Evolutionary conservation across 306 rosid genomes (phyloP).

Genomic region (Cicer yamashitae): DNA sequence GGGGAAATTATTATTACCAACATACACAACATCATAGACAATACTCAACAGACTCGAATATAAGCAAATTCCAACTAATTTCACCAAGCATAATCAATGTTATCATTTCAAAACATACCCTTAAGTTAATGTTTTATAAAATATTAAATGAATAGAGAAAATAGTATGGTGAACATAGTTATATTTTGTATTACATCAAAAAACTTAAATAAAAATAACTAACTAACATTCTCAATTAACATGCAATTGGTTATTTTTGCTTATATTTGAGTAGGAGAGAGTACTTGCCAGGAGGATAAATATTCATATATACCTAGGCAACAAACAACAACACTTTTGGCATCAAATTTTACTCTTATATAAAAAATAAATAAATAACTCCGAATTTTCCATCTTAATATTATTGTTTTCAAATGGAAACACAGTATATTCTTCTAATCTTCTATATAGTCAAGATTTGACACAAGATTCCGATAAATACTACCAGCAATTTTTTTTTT

Average conservation of each 20-base stretch:
- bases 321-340: not conserved
- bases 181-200: too few relatives aligned
- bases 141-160: too few relatives aligned
- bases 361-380: not conserved
- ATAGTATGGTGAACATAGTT: too few relatives aligned
- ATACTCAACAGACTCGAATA: not conserved
- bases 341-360: conserved; percentile 21
- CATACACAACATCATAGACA: not conserved
- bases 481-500: not conserved
- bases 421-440: conserved; percentile 20
- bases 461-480: conserved; percentile 13
- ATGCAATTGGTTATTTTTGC: not conserved
- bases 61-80: not conserved
- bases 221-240: too few relatives aligned
- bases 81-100: not conserved
- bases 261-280: not conserved
- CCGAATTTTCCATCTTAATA: conserved; percentile 17
- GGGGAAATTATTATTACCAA: not conserved
- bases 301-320: conserved; percentile 11
- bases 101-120: not conserved
- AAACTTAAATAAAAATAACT: too few relatives aligned
- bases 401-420: conserved; percentile 17
- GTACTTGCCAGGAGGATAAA: not conserved
- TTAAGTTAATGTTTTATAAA: not conserved
- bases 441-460: not conserved